These are phyloP conservation scores for Leishmania aethiopica DNA, from an alignment of 208 protist genomes.

Conservation along the genomic window DNA sequence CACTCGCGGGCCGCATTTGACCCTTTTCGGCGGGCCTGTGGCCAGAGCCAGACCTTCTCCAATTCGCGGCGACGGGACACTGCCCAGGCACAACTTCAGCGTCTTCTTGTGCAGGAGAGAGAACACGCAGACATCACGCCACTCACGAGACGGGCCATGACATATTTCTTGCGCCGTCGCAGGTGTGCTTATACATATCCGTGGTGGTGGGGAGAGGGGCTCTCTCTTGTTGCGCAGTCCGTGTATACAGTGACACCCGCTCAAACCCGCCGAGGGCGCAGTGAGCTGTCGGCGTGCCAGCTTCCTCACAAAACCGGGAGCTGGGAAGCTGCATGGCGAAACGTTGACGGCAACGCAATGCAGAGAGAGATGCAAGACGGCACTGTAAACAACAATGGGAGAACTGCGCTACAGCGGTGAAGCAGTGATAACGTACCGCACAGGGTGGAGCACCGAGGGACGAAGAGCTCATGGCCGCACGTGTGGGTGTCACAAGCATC, in stretches of 20 bases:
- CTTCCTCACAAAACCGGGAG: background rate
- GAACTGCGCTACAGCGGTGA: background rate
- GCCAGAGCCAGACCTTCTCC: background rate
- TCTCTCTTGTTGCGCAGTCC: background rate
- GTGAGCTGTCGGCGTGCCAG: background rate
- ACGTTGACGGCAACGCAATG: background rate
- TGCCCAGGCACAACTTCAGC: background rate
- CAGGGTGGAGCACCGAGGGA: background rate
- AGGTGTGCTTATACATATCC: background rate
- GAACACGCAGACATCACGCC: background rate
- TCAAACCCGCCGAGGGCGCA: too few relatives aligned
- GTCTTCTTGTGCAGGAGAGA: background rate
- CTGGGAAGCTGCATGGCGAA: background rate
- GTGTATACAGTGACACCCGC: background rate
- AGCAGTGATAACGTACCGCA: background rate
- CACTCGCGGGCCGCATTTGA: too few relatives aligned
- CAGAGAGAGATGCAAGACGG: background rate
- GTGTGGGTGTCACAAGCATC: background rate
- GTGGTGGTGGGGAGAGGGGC: too few relatives aligned
- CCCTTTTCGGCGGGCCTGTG: background rate
- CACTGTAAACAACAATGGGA: background rate
- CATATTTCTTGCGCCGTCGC: background rate
- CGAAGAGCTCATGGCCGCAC: background rate
- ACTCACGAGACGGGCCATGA: background rate
- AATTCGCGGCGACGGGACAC: too few relatives aligned